Conservation (phyloP, 257 asterid species). For the Buddleja alternifolia region DNA sequence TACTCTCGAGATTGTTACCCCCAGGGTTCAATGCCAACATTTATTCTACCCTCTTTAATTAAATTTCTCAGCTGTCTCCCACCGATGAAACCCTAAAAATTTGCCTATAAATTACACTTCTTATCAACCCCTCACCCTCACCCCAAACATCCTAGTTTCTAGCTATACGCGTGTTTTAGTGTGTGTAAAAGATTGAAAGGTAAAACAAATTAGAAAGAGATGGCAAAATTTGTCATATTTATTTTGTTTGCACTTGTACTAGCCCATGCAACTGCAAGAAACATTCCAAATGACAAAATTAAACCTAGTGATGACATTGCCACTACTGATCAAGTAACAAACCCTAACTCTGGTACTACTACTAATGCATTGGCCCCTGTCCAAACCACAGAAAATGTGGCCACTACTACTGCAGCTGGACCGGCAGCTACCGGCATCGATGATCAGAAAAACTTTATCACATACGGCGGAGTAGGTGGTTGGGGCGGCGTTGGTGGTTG, state of each 20-base stretch:
- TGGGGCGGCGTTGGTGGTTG: slow-evolving; percentile 57
- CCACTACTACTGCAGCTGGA: slow-evolving; percentile 29
- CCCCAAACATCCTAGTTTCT: not conserved
- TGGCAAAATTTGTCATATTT: slow-evolving; percentile 42
- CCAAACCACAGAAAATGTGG: slow-evolving; percentile 24
- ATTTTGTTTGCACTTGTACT: slow-evolving; percentile 36
- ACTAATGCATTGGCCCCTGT: slow-evolving; percentile 27
- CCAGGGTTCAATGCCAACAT: slow-evolving; percentile 36
- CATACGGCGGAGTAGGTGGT: slow-evolving; percentile 63
- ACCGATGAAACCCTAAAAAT: slow-evolving; percentile 17
- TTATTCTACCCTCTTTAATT: slow-evolving; percentile 35
- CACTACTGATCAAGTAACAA: not conserved
- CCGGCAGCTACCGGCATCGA: slow-evolving; percentile 33
- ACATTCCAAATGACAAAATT: slow-evolving; percentile 37
- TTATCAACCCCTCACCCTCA: not conserved
- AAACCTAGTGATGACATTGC: slow-evolving; percentile 12
- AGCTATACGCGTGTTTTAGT: not conserved
- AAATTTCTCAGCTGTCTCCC: slow-evolving; percentile 42
- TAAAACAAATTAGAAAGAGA: not conserved
- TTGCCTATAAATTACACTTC: slow-evolving; percentile 36
- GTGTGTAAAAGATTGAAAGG: slow-evolving; percentile 8
- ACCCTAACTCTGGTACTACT: slow-evolving; percentile 5
- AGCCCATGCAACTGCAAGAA: slow-evolving; percentile 50
- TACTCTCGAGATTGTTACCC: slow-evolving; percentile 47
- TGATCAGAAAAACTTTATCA: slow-evolving; percentile 67